These are phyloP conservation scores for Solanum hybrid DNA, from an alignment of 305 asterid species.

Conservation along the genomic window DNA sequence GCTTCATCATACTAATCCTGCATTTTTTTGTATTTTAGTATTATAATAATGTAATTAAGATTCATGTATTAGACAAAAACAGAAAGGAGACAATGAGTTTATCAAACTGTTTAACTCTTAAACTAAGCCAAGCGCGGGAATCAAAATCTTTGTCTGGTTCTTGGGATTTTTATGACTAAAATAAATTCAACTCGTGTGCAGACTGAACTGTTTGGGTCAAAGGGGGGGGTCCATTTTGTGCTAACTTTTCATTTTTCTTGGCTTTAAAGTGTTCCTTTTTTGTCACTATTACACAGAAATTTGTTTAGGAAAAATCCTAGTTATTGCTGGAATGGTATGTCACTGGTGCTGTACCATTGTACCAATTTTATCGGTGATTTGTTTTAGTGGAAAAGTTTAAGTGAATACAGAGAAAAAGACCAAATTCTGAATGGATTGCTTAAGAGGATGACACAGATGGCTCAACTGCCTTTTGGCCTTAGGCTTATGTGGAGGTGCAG, in stretches of 20 bases:
- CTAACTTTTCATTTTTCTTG: neutral
- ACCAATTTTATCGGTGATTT: slow-evolving; percentile 15
- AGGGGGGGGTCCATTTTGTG: slow-evolving; percentile 5
- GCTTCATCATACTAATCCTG: slow-evolving; percentile 4
- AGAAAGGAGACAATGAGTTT: slow-evolving; percentile 17
- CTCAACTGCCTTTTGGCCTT: slow-evolving; percentile 21
- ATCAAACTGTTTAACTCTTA: slow-evolving; percentile 7
- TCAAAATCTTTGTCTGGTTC: slow-evolving; percentile 39
- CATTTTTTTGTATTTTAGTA: slow-evolving; percentile 2
- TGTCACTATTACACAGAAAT: neutral
- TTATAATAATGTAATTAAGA: slow-evolving; percentile 11
- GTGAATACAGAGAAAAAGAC: neutral
- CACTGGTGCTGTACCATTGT: slow-evolving; percentile 7
- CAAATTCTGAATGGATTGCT: slow-evolving; percentile 12
- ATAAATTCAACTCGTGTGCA: slow-evolving; percentile 10
- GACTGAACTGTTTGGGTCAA: slow-evolving; percentile 11
- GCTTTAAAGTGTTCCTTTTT: neutral
- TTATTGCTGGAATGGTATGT: slow-evolving; percentile 1
- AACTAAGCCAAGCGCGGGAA: slow-evolving; percentile 24
- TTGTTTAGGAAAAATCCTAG: slow-evolving; percentile 3
- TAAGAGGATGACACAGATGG: slow-evolving; percentile 35
- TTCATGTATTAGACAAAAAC: slow-evolving; percentile 13
- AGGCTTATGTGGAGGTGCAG: slow-evolving; percentile 18
- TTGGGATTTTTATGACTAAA: slow-evolving; percentile 2
- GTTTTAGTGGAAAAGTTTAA: neutral